These are phyloP conservation scores for Bryopsis sp. DNA, from an alignment of 139 green algal species.

Conservation along the genomic window DNA sequence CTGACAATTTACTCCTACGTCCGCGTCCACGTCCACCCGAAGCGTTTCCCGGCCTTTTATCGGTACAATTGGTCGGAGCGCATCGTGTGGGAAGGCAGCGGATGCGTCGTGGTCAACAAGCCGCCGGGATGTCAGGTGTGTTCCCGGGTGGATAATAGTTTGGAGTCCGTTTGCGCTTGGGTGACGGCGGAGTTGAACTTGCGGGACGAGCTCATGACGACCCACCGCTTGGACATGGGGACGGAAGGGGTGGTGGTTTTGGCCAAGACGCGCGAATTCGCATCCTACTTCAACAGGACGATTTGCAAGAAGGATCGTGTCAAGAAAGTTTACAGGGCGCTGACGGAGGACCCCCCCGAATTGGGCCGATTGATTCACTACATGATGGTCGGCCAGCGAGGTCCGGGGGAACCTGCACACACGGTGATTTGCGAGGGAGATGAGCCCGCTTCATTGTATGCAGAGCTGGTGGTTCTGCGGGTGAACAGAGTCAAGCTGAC, in stretches of 20 bases:
- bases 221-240: constrained; percentile 58
- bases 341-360: constrained; percentile 15
- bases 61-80: constrained; percentile 25
- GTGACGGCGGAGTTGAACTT: constrained; percentile 26
- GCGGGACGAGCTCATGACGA: constrained; percentile 21
- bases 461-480: constrained; percentile 43
- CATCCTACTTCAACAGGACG: constrained; percentile 44
- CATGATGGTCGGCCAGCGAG: constrained; percentile 21
- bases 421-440: constrained; percentile 29
- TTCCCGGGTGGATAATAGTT: constrained; percentile 39
- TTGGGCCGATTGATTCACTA: constrained; percentile 40
- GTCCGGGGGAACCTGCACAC: constrained; percentile 32
- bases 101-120: constrained; percentile 73
- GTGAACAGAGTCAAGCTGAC: constrained; percentile 27
- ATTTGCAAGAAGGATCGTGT: constrained; percentile 18
- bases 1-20: constrained; percentile 43
- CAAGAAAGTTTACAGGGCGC: constrained; percentile 20
- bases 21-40: constrained; percentile 62
- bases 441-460: constrained; percentile 9
- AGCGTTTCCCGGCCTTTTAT: constrained; percentile 57
- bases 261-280: constrained; percentile 34
- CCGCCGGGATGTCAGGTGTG: constrained; percentile 57
- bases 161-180: constrained; percentile 33
- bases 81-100: constrained; percentile 30
- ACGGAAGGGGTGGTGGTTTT: constrained; percentile 72